These are phyloP conservation scores for Pichia kluyveri DNA, from an alignment of 805 yeast species.

Conservation along the genomic window DNA sequence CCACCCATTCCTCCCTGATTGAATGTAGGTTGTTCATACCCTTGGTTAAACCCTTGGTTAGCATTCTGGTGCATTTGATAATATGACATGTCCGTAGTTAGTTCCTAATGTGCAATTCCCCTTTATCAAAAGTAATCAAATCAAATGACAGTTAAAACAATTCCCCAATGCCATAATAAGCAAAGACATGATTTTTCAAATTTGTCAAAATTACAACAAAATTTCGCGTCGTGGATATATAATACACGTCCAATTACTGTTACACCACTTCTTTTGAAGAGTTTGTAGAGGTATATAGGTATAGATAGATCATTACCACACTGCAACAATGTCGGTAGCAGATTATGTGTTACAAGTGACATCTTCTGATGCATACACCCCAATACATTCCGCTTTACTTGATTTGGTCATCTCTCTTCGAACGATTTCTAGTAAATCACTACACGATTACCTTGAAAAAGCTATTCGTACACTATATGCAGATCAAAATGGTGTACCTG, in stretches of 20 bases:
- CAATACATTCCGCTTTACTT: neutral
- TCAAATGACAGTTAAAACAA: no score
- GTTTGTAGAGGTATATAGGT: no score
- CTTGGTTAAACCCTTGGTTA: neutral
- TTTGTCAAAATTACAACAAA: neutral
- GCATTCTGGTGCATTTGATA: neutral
- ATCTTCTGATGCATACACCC: neutral
- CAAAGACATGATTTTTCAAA: no score
- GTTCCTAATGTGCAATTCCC: no score
- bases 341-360: neutral
- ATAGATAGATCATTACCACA: no score
- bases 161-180: no score
- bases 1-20: neutral
- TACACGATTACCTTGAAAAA: neutral
- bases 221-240: neutral
- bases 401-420: neutral
- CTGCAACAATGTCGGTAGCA: no score
- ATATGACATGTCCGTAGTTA: neutral
- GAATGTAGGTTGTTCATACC: neutral
- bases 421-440: neutral
- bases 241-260: no score
- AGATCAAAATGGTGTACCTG: neutral
- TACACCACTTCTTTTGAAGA: no score
- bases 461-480: conserved; percentile 3
- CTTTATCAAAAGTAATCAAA: no score